Conservation (phyloP, 768 basidiomycete species). For the Ramaria sp. region DNA sequence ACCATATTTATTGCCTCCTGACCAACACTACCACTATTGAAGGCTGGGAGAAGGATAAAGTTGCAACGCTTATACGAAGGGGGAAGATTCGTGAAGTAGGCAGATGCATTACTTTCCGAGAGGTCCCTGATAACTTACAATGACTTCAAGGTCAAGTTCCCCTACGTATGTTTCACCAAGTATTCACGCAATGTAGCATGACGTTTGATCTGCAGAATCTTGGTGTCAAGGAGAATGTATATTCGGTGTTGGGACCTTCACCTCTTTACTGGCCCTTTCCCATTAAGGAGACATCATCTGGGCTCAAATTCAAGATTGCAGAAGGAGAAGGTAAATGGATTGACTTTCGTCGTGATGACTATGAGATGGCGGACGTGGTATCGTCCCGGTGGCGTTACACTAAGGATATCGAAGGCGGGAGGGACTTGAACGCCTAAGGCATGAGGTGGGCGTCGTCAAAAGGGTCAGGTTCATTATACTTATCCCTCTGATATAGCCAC, state of each 20-base stretch:
- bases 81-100: constrained; percentile 76
- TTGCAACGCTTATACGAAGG: constrained; percentile 68
- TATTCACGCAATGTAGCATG: background rate
- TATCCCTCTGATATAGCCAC: constrained; percentile 1
- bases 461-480: background rate
- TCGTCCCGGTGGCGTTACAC: background rate
- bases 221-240: constrained; percentile 61
- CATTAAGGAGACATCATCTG: constrained; percentile 50
- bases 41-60: constrained; percentile 96
- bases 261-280: constrained; percentile 84
- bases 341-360: constrained; percentile 22
- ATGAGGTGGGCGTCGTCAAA: background rate
- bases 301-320: constrained; percentile 67
- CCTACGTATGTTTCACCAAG: constrained; percentile 55
- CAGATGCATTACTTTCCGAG: constrained; percentile 7
- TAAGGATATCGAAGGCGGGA: constrained; percentile 4
- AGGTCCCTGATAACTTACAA: background rate
- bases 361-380: constrained; percentile 8
- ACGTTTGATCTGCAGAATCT: constrained; percentile 49
- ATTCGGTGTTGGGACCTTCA: constrained; percentile 66
- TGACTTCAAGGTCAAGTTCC: constrained; percentile 65
- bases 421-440: background rate
- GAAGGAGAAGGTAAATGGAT: constrained; percentile 68
- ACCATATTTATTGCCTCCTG: constrained; percentile 70
- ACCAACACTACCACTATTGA: constrained; percentile 94